A percentile compares a stretch with the other conserved stretches of the same genome.
Evolutionary conservation across 140 eudicot genomes (phyloP).

Genomic region (Ambrosia hybrid): DNA sequence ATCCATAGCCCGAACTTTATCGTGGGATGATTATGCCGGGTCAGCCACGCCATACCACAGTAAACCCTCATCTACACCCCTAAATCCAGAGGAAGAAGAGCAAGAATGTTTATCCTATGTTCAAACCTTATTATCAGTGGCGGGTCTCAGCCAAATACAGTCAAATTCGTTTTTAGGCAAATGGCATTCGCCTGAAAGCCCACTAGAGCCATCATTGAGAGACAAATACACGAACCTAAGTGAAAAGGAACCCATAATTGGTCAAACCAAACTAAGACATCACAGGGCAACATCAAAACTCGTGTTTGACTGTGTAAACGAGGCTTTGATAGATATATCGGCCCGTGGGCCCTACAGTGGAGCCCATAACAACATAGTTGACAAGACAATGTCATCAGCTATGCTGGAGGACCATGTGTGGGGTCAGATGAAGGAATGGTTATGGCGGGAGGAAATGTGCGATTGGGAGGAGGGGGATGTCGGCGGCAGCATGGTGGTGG

Average conservation of each 20-base stretch:
- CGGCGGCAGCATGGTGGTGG: slow-evolving; percentile 56
- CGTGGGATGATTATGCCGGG: slow-evolving; percentile 74
- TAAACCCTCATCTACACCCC: slow-evolving; percentile 48
- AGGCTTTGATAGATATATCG: slow-evolving; percentile 51
- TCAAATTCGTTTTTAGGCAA: slow-evolving; percentile 43
- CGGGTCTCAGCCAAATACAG: slow-evolving; percentile 49
- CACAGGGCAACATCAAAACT: slow-evolving; percentile 56
- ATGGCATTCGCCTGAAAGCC: slow-evolving; percentile 88
- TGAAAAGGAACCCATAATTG: slow-evolving; percentile 44
- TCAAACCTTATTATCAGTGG: slow-evolving; percentile 61
- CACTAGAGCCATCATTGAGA: slow-evolving; percentile 74
- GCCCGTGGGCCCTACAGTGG: slow-evolving; percentile 46
- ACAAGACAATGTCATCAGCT: slow-evolving; percentile 25
- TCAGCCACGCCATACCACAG: slow-evolving; percentile 45
- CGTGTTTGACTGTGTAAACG: slow-evolving; percentile 83
- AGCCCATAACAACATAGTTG: slow-evolving; percentile 18
- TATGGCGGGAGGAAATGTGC: slow-evolving; percentile 50
- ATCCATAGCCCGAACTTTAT: slow-evolving; percentile 88
- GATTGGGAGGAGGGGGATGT: slow-evolving; percentile 47
- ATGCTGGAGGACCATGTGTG: slow-evolving; percentile 55
- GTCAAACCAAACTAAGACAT: slow-evolving; percentile 55
- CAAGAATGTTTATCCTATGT: slow-evolving; percentile 59
- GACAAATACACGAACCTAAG: slow-evolving; percentile 55
- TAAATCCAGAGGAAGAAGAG: slow-evolving; percentile 57
- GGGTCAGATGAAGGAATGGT: slow-evolving; percentile 66